These are phyloP conservation scores for Colletotrichum sp. DNA, from an alignment of 2,329 filamentous ascomycete species.

Conservation along the genomic window DNA sequence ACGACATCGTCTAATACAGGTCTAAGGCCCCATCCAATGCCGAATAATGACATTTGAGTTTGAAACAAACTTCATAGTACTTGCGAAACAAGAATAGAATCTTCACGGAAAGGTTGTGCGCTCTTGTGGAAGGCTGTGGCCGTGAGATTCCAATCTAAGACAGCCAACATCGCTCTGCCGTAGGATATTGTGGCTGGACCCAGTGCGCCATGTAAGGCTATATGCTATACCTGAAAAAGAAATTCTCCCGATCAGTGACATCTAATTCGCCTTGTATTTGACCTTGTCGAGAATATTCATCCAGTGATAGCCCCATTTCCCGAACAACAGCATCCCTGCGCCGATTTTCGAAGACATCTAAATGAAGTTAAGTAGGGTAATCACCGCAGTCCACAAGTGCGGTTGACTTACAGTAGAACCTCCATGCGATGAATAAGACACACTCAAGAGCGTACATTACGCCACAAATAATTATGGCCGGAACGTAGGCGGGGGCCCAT, in stretches of 20 bases:
- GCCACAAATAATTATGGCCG: background rate
- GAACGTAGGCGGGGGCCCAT: background rate
- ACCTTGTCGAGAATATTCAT: background rate
- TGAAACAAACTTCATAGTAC: rapidly evolving
- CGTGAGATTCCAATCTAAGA: background rate
- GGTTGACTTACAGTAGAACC: background rate
- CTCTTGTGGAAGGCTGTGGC: background rate
- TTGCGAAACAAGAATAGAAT: background rate
- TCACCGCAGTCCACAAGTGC: rapidly evolving
- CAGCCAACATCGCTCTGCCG: background rate
- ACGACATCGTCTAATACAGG: background rate
- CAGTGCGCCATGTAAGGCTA: background rate
- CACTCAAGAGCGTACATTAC: rapidly evolving
- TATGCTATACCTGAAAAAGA: background rate
- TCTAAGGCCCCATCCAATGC: too few species aligned
- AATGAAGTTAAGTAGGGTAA: background rate
- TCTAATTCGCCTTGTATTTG: background rate
- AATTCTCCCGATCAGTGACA: background rate
- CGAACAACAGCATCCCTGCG: background rate
- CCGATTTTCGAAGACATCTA: background rate
- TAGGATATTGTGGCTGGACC: background rate
- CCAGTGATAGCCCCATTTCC: background rate
- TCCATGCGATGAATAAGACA: background rate
- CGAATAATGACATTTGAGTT: too few species aligned
- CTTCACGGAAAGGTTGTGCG: background rate